These are phyloP conservation scores for Alternaria tenuissima DNA, from an alignment of 2,329 filamentous ascomycete species.

Conservation along the genomic window DNA sequence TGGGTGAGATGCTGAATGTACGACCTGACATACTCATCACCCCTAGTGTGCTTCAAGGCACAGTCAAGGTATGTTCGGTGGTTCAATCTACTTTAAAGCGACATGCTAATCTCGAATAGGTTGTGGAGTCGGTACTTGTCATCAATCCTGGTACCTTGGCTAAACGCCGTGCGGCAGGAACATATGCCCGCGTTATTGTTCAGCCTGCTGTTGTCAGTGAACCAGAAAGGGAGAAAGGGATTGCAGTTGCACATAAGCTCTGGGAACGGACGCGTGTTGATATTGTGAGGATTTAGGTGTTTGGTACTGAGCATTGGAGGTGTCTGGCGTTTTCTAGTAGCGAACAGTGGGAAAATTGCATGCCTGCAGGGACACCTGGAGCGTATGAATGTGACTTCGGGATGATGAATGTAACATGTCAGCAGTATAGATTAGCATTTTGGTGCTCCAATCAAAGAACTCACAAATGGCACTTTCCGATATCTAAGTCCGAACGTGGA, in stretches of 20 bases:
- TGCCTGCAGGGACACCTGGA: not conserved
- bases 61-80: conserved; percentile 74
- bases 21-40: conserved; percentile 84
- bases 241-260: conserved; percentile 73
- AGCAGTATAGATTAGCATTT: not conserved
- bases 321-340: not conserved
- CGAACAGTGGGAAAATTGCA: not conserved
- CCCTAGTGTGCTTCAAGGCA: conserved; percentile 83
- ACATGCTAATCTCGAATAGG: conserved; percentile 59
- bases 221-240: conserved; percentile 63
- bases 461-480: no score
- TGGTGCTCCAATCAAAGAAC: not conserved
- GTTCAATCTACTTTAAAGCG: not conserved
- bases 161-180: conserved; percentile 84
- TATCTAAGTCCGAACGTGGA: no score
- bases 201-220: conserved; percentile 69
- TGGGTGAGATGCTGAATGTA: conserved; percentile 90
- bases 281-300: conserved; percentile 73
- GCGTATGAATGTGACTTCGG: not conserved
- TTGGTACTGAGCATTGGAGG: not conserved
- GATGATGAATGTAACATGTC: not conserved
- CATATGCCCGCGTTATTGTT: conserved; percentile 81
- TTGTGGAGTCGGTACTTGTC: conserved; percentile 86
- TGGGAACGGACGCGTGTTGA: conserved; percentile 88
- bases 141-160: conserved; percentile 91